Evolutionary conservation across 2,329 filamentous ascomycete species (phyloP).

Genomic region (Penicillium expansum): DNA sequence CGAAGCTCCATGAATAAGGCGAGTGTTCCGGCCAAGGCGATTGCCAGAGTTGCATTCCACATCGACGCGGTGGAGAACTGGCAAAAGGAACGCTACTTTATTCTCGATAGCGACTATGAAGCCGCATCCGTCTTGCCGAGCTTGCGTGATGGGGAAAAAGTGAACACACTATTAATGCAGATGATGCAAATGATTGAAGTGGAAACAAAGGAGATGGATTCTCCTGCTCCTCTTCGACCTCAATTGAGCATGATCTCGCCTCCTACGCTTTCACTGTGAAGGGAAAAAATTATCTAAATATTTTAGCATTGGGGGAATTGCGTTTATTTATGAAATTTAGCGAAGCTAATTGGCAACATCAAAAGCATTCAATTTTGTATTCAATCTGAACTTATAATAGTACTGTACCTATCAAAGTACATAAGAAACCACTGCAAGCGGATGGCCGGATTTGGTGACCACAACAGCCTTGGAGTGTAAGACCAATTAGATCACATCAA

Average conservation of each 20-base stretch:
- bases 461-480: slow-evolving; percentile 9
- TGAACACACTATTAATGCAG: slow-evolving; percentile 30
- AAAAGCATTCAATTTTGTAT: neutral
- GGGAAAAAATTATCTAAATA: neutral
- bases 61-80: slow-evolving; percentile 28
- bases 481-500: neutral
- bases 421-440: slow-evolving; percentile 16
- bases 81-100: slow-evolving; percentile 35
- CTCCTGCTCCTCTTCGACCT: slow-evolving; percentile 28
- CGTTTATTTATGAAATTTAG: neutral
- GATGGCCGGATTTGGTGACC: slow-evolving; percentile 23
- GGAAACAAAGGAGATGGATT: slow-evolving; percentile 28
- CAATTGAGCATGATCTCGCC: slow-evolving; percentile 18
- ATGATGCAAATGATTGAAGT: slow-evolving; percentile 32
- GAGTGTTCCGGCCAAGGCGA: slow-evolving; percentile 35
- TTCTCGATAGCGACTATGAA: slow-evolving; percentile 35
- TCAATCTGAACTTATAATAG: neutral
- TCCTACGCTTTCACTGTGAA: slow-evolving; percentile 3
- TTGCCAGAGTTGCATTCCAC: slow-evolving; percentile 37
- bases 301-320: neutral
- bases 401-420: neutral
- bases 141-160: slow-evolving; percentile 28
- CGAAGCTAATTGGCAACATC: neutral
- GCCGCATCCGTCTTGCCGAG: slow-evolving; percentile 35
- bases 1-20: slow-evolving; percentile 37